Evolutionary conservation across 306 rosid species (phyloP).

Genomic region (Gastrolobium bilobum): DNA sequence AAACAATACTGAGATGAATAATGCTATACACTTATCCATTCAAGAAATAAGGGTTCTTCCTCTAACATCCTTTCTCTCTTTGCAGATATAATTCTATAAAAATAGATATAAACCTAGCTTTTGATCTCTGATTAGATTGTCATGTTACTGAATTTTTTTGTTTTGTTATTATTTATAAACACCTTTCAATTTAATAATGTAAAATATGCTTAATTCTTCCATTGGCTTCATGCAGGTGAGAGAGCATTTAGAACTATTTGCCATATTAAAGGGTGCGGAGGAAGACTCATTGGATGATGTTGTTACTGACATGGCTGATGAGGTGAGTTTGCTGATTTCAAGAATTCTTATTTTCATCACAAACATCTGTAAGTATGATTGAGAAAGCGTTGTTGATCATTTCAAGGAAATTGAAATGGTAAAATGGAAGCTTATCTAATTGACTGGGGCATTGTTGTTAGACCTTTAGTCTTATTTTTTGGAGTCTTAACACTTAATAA

Average conservation of each 20-base stretch:
- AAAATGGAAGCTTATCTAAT: constrained; percentile 5
- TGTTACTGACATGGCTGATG: constrained; percentile 85
- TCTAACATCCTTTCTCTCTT: constrained; percentile 9
- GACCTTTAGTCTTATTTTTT: constrained; percentile 6
- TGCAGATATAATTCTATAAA: constrained; percentile 7
- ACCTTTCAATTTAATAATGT: constrained; percentile 21
- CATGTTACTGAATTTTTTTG: background rate
- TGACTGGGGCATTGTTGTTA: constrained; percentile 8
- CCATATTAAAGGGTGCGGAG: constrained; percentile 83
- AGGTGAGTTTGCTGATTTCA: constrained; percentile 64
- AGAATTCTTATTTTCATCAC: constrained; percentile 25
- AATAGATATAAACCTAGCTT: background rate
- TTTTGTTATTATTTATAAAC: background rate
- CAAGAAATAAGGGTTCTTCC: constrained; percentile 6
- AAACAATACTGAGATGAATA: background rate
- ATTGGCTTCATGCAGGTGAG: constrained; percentile 69
- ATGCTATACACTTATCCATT: background rate
- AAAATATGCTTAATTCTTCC: constrained; percentile 33
- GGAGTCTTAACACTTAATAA: constrained; percentile 4
- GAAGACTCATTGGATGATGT: constrained; percentile 70
- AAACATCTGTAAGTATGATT: constrained; percentile 1
- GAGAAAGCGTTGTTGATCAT: constrained; percentile 30
- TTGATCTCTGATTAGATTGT: constrained; percentile 12
- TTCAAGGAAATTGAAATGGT: constrained; percentile 31
- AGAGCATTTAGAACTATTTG: constrained; percentile 96